Evolutionary conservation across 345 rosid genomes (phyloP), one percentile per base, ranked within the genome.

Genomic region (Gynandropsis gynandra): DNA sequence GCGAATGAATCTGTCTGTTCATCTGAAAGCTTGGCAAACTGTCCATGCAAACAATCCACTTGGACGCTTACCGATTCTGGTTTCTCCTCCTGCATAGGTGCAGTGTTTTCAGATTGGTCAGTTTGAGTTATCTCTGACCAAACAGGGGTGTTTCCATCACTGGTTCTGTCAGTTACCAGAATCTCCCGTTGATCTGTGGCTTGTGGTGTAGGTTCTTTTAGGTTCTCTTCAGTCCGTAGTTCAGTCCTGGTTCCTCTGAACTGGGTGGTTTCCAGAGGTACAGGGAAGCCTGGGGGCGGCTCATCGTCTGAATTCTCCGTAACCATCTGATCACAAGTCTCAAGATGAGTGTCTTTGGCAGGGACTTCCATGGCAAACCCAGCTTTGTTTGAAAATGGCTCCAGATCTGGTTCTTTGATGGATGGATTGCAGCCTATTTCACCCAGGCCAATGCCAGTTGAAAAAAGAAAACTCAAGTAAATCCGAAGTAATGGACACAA

Each of bases 11-110:
- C 56, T 47, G 20, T 39, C 56, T 40, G 40, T 8, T 40, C 54
- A 31, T 71, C 64, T 61, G 78, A 67, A 47, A 56, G 42, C 72
- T 74, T 66, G 55, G 74, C 72, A 62, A 71, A 35, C 42, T 75
- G 71, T 57, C 69, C 75, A 76, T 54, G 68, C 76, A 36, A 54
- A 48, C 51, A 51, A 47, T 54, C 58, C 20, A 44, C 48, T 41
- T 53, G n/a, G n/a, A n/a, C 55, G 29, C 4, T 24, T 24, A 2
- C 29, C 2, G 29, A 24, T 50, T 50, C 48, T 29, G n/a, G n/a
- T n/a, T n/a, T n/a, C n/a, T n/a, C n/a, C n/a, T n/a, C n/a, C n/a
- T n/a, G n/a, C n/a, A n/a, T n/a, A n/a, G n/a, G n/a, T n/a, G n/a
- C n/a, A n/a, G n/a, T 33, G 10, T 24, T 36, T 50, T 66, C 47